These are phyloP conservation scores for Cyclotella kingstonii DNA, from an alignment of 108 stramenopile species.

Conservation along the genomic window DNA sequence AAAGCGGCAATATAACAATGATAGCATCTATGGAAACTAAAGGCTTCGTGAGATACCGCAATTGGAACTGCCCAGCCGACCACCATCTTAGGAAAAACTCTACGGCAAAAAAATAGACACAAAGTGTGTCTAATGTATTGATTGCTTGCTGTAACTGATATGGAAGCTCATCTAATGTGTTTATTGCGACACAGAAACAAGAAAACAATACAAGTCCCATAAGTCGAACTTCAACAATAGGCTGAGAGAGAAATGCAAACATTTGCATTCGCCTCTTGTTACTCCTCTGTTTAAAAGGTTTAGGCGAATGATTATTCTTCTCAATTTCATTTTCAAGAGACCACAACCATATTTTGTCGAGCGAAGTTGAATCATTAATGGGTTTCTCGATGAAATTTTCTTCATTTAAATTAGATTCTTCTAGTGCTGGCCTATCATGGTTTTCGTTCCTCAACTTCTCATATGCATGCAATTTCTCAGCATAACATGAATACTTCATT, in stretches of 20 bases:
- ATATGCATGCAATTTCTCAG: too few relatives aligned
- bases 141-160: slow-evolving; percentile 14
- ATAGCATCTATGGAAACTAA: slow-evolving; percentile 55
- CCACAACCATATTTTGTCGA: slow-evolving; percentile 1
- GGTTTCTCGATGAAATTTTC: too few relatives aligned
- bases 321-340: too few relatives aligned
- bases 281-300: too few relatives aligned
- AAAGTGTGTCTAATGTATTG: slow-evolving; percentile 21
- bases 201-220: slow-evolving; percentile 38
- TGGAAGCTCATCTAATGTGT: slow-evolving; percentile 43
- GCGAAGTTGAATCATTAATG: neutral
- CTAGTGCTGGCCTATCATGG: too few relatives aligned
- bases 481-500: too few relatives aligned
- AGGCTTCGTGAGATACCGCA: slow-evolving; percentile 51
- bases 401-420: too few relatives aligned
- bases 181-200: slow-evolving; percentile 48
- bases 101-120: slow-evolving; percentile 48
- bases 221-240: slow-evolving; percentile 43
- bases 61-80: slow-evolving; percentile 42
- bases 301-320: slow-evolving; percentile 1
- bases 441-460: too few relatives aligned
- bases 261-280: slow-evolving; percentile 37
- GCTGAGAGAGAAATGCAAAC: slow-evolving; percentile 34
- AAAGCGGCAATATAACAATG: slow-evolving; percentile 35
- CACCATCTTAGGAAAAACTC: slow-evolving; percentile 70